phyloP scores from a whole-genome alignment of 306 rosid species.

The Begonia masoniana region DNA sequence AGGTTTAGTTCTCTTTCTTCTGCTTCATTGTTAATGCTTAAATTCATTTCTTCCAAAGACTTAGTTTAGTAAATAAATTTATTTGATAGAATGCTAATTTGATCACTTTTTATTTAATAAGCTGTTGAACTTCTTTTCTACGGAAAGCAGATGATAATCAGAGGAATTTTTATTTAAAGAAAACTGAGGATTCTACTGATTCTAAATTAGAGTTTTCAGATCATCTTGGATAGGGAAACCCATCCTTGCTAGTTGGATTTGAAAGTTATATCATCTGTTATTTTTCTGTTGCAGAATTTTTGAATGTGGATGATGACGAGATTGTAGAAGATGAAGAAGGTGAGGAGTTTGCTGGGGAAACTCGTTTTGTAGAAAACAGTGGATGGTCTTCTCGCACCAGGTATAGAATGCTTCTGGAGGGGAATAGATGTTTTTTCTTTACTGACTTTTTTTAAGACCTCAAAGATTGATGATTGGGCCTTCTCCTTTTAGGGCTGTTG shows the following conservation, averaged over 20 bases:
- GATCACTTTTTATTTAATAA: too few relatives aligned
- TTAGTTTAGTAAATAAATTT: too few relatives aligned
- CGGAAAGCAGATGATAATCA: too few relatives aligned
- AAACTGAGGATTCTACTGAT: too few relatives aligned
- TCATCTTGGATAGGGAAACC: too few relatives aligned
- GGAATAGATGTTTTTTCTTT: too few relatives aligned
- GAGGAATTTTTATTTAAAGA: too few relatives aligned
- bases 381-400: conserved; percentile 99
- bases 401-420: conserved; percentile 18
- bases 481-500: conserved; percentile 61
- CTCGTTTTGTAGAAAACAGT: conserved; percentile 54
- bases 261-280: not conserved
- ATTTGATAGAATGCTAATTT: too few relatives aligned
- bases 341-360: conserved; percentile 44
- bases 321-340: conserved; percentile 44
- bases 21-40: not conserved
- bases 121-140: too few relatives aligned
- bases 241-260: not conserved
- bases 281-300: conserved; percentile 43
- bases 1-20: conserved; percentile 35
- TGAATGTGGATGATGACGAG: conserved; percentile 86
- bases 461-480: not conserved
- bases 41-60: not conserved
- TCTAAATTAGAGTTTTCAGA: too few relatives aligned
- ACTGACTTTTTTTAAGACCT: too few relatives aligned